These are phyloP conservation scores for Aspergillus proliferans DNA, from an alignment of 2,329 filamentous ascomycete species.

Conservation along the genomic window DNA sequence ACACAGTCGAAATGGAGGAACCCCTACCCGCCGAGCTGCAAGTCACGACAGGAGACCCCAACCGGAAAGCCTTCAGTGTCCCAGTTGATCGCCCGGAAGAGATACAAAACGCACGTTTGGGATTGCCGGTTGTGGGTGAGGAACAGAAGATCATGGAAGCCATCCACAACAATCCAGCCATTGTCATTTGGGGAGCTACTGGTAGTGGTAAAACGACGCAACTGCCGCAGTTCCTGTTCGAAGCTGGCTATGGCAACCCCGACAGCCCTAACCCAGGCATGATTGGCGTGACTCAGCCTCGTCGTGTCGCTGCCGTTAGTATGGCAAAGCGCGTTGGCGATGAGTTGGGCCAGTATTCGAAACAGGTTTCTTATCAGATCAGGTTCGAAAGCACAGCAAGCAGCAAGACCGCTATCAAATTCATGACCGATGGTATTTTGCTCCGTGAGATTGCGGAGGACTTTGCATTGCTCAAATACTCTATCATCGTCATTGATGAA, in stretches of 20 bases:
- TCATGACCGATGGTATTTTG: slow-evolving; percentile 97
- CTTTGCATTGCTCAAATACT: slow-evolving; percentile 82
- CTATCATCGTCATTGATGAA: slow-evolving; percentile 89
- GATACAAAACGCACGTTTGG: slow-evolving; percentile 70
- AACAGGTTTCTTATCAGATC: slow-evolving; percentile 84
- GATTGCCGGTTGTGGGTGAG: slow-evolving; percentile 84
- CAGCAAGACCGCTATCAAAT: slow-evolving; percentile 83
- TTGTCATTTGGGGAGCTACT: slow-evolving; percentile 89
- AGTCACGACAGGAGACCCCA: slow-evolving; percentile 36
- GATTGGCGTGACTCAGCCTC: slow-evolving; percentile 91
- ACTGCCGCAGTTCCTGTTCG: slow-evolving; percentile 90
- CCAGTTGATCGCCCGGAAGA: slow-evolving; percentile 62
- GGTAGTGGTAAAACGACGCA: slow-evolving; percentile 98
- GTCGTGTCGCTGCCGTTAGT: slow-evolving; percentile 89
- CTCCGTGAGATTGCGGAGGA: slow-evolving; percentile 87
- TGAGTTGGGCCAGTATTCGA: slow-evolving; percentile 72
- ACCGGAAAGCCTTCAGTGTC: slow-evolving; percentile 71
- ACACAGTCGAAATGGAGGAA: slow-evolving; percentile 34
- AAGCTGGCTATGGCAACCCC: slow-evolving; percentile 80
- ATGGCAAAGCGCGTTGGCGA: slow-evolving; percentile 89
- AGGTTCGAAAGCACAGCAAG: slow-evolving; percentile 83
- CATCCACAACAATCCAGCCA: slow-evolving; percentile 81
- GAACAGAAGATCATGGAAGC: slow-evolving; percentile 98
- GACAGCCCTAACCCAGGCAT: slow-evolving; percentile 77
- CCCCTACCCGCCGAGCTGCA: slow-evolving; percentile 35